Conservation (phyloP, 1,139 yeast species). For the Sugiyamaella xylanicola region DNA sequence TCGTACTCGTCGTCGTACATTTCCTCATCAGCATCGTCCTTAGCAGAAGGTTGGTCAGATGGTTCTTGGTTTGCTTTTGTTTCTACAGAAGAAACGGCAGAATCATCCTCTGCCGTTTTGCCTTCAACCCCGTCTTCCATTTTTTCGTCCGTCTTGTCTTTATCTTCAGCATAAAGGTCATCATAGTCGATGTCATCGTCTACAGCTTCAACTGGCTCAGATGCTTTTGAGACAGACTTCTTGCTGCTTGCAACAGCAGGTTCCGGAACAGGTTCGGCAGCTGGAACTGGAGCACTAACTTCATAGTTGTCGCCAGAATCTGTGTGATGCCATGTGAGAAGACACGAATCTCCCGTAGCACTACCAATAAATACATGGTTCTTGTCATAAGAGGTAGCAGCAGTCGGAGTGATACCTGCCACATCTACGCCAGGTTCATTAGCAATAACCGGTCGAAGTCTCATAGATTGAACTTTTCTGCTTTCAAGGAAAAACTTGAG, state of each 20-base stretch:
- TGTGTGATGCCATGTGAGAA: slow-evolving; percentile 43
- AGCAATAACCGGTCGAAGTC: slow-evolving; percentile 32
- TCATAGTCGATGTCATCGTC: slow-evolving; percentile 43
- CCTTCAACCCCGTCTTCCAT: not conserved
- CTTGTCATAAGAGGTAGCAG: slow-evolving; percentile 26
- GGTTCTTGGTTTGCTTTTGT: not conserved
- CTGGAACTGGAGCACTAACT: slow-evolving; percentile 1
- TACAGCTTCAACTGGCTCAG: slow-evolving; percentile 35
- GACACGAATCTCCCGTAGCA: slow-evolving; percentile 48
- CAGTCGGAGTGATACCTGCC: slow-evolving; percentile 32
- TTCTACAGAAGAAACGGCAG: slow-evolving; percentile 19
- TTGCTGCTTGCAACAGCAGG: no score
- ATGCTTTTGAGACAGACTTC: not conserved
- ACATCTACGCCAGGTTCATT: slow-evolving; percentile 16
- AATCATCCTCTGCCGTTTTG: not conserved
- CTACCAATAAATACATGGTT: slow-evolving; percentile 49
- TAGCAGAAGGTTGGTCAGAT: slow-evolving; percentile 15
- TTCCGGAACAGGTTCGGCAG: no score
- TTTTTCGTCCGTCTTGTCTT: not conserved
- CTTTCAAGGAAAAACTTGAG: slow-evolving; percentile 57
- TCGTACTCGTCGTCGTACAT: slow-evolving; percentile 46
- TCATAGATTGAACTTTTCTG: slow-evolving; percentile 44
- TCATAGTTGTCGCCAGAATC: slow-evolving; percentile 24
- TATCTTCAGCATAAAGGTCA: slow-evolving; percentile 26
- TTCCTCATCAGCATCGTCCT: slow-evolving; percentile 35